Evolutionary conservation across 2,329 filamentous ascomycete species (phyloP), one percentile per base, ranked within the genome.

Genomic region (Pestalotiopsis sp.): DNA sequence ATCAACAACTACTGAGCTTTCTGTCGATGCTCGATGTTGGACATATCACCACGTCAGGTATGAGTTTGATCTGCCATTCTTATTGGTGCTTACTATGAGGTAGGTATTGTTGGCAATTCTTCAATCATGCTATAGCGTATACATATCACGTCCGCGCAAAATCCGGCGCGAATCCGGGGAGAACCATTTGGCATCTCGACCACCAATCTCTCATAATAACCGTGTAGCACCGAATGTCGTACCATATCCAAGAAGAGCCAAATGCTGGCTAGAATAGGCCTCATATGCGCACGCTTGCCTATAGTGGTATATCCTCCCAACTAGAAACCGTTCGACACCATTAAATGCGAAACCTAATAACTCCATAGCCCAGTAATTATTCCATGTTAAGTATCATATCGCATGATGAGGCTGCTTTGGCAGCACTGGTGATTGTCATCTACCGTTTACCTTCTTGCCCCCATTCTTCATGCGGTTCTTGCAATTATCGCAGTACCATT

Each of bases 401-500:
- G 31, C 14, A 39, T 52, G n/a, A 39, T 14, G 31, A 62, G 13
- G 11, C 27, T 20, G 27, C 31, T 17, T n/a, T 41, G 13, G 31
- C 25, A 11, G 59, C 52, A 20, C 7, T 23, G 17, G 36, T 39
- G 38, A 17, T 38, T 12, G 69, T 78, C 79, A 87, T 74, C 85
- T 83, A 58, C 82, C 82, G 69, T 81, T 83, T 13, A 81, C 74
- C 74, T 87, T 87, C 75, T 87, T 89, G 63, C 85, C 85, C 62
- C 85, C 85, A 67, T 85, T 83, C 75, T 87, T 87, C 73, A 91
- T 82, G 61, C 86, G 86, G 72, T 91, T 89, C 76, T 93, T 93
- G 80, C 92, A 94, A 75, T 93, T 91, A 70, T 92, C 90, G 78
- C 92, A 94, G 75, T 92, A 94, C 92, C 92, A 94, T 88, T 93